These are phyloP conservation scores for Dichotomocladium elegans DNA, from an alignment of 371 early-diverging fungal species.

Conservation along the genomic window DNA sequence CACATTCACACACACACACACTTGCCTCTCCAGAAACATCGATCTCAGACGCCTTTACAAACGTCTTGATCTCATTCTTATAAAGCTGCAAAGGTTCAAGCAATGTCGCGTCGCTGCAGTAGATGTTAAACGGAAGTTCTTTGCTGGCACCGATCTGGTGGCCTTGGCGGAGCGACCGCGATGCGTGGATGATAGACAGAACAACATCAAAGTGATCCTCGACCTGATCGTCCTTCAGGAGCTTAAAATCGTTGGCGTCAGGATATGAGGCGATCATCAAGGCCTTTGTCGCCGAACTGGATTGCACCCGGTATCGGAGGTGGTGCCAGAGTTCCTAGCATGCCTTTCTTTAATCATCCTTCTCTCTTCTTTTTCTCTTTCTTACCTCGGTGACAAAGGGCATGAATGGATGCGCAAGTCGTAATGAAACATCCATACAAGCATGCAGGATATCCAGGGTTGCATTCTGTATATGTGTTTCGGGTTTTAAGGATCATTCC, in stretches of 20 bases:
- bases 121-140: conserved; percentile 50
- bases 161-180: conserved; percentile 60
- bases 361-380: not conserved
- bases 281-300: conserved; percentile 22
- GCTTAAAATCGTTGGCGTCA: conserved; percentile 19
- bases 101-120: conserved; percentile 29
- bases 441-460: conserved; percentile 59
- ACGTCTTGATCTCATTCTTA: conserved; percentile 35
- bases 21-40: conserved; percentile 14
- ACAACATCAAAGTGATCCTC: conserved; percentile 57
- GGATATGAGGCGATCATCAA: conserved; percentile 61
- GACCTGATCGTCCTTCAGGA: conserved; percentile 38
- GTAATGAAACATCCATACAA: conserved; percentile 80
- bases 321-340: conserved; percentile 62
- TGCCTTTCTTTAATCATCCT: not conserved
- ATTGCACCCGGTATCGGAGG: conserved; percentile 23
- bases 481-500: not conserved
- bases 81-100: conserved; percentile 35
- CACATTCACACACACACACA: no score
- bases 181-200: conserved; percentile 58
- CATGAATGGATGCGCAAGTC: conserved; percentile 96
- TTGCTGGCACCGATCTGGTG: conserved; percentile 53
- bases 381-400: conserved; percentile 98
- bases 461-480: conserved; percentile 14
- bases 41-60: conserved; percentile 45